Evolutionary conservation across 495 filamentous ascomycete genomes (phyloP).

Genomic region (Aspergillus homomorphus): DNA sequence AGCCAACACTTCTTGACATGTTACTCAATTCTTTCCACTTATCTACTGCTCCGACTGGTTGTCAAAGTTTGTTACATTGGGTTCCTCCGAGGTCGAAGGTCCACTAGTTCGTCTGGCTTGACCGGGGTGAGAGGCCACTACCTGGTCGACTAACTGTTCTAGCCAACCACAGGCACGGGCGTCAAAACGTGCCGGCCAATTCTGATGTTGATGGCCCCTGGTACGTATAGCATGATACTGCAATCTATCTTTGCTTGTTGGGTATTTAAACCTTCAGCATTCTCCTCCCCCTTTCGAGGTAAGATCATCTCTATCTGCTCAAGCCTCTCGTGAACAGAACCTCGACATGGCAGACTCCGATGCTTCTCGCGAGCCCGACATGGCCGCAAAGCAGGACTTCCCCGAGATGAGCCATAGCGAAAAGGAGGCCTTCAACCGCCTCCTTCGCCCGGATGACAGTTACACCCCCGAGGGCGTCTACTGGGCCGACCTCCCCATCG

Average conservation of each 20-base stretch:
- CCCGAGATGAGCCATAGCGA: not conserved
- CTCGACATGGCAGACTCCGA: slow-evolving; percentile 2
- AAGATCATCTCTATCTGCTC: not conserved
- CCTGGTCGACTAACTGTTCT: not conserved
- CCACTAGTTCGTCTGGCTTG: not conserved
- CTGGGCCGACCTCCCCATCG: slow-evolving; percentile 78
- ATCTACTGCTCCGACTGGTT: too few relatives aligned
- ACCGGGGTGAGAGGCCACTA: not conserved
- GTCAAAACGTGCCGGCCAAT: not conserved
- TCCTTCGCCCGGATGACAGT: slow-evolving; percentile 78
- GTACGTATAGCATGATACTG: not conserved
- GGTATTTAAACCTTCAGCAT: not conserved
- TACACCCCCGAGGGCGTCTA: slow-evolving; percentile 78
- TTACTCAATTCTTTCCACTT: too few relatives aligned
- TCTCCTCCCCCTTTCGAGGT: not conserved
- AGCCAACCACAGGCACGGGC: not conserved
- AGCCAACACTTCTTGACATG: too few relatives aligned
- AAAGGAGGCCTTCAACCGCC: slow-evolving; percentile 25
- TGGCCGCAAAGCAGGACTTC: not conserved
- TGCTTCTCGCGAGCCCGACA: not conserved
- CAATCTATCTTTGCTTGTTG: not conserved
- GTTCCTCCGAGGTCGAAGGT: not conserved
- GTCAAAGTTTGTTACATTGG: not conserved
- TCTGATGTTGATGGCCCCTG: not conserved
- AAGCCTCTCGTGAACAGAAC: not conserved